Conservation (phyloP, 1,139 yeast species). For the Protomyces macrosporus region DNA sequence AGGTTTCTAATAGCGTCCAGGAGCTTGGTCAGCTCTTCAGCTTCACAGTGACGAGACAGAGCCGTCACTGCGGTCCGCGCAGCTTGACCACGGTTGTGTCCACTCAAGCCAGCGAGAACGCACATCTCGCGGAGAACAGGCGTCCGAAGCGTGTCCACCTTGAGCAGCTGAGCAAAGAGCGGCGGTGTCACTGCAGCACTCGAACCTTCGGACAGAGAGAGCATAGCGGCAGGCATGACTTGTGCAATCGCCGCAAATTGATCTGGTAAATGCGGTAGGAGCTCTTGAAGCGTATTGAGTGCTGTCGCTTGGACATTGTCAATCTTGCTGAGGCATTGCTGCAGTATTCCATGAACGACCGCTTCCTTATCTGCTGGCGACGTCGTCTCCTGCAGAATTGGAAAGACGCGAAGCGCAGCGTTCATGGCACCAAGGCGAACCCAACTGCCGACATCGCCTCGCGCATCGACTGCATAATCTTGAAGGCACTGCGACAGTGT, state of each 20-base stretch:
- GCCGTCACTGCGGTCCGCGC: not conserved
- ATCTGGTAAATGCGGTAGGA: not conserved
- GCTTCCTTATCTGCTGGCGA: constrained; percentile 1
- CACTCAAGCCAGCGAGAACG: constrained; percentile 7
- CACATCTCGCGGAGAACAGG: constrained; percentile 2
- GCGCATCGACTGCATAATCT: constrained; percentile 40
- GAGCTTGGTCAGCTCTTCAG: not conserved
- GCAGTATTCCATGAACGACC: constrained; percentile 1
- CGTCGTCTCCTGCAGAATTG: constrained; percentile 36
- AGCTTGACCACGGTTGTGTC: constrained; percentile 2
- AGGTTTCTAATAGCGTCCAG: not conserved
- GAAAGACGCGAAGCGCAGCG: constrained; percentile 37
- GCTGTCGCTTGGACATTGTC: constrained; percentile 8
- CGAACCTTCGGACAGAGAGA: not conserved
- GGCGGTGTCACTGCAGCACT: not conserved
- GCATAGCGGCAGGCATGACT: not conserved
- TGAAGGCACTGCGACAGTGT: constrained; percentile 34
- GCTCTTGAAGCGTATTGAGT: not conserved
- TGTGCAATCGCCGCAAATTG: not conserved
- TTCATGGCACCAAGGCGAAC: constrained; percentile 52
- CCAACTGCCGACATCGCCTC: constrained; percentile 59
- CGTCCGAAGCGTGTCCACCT: not conserved
- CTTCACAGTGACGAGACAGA: not conserved
- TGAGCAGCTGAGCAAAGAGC: not conserved
- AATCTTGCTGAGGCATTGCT: constrained; percentile 25